These are phyloP conservation scores for Xylaria sp. DNA, from an alignment of 2,329 filamentous ascomycete genomes.

Conservation along the genomic window DNA sequence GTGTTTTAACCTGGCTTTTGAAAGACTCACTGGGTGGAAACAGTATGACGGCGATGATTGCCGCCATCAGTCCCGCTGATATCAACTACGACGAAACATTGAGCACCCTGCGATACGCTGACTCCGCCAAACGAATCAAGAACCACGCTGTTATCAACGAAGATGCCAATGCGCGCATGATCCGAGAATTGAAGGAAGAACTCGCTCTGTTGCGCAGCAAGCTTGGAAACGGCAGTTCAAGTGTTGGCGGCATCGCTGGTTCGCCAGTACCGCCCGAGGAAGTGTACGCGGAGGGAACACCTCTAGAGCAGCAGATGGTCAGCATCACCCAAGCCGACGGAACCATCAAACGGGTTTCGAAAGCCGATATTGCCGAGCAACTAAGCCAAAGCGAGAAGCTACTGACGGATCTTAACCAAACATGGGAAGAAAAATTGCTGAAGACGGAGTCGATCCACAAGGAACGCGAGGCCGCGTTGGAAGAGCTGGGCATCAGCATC, in stretches of 20 bases:
- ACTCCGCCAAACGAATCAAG: conserved; percentile 98
- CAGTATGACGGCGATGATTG: conserved; percentile 99
- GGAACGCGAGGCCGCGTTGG: conserved; percentile 87
- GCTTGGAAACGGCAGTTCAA: conserved; percentile 55
- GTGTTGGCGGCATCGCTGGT: conserved; percentile 37
- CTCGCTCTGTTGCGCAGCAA: conserved; percentile 80
- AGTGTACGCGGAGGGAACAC: conserved; percentile 86
- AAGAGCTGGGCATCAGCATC: conserved; percentile 97
- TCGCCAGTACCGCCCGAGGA: conserved; percentile 58
- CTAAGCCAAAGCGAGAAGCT: conserved; percentile 94
- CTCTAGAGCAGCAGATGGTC: conserved; percentile 91
- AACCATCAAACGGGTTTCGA: conserved; percentile 87
- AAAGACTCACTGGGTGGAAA: conserved; percentile 97
- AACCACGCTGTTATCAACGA: conserved; percentile 99
- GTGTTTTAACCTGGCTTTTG: conserved; percentile 88
- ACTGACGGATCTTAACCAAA: conserved; percentile 92
- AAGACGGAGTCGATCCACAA: conserved; percentile 98
- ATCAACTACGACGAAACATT: conserved; percentile 99
- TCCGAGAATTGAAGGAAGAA: conserved; percentile 94
- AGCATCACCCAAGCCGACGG: conserved; percentile 86
- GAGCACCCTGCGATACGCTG: conserved; percentile 90
- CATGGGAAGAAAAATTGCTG: conserved; percentile 92
- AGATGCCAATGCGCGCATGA: conserved; percentile 98
- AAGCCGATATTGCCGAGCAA: conserved; percentile 96
- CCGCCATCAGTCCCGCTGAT: conserved; percentile 93